Evolutionary conservation across 1,284 basidiomycete genomes (phyloP).

Genomic region (Fomitopsis palustris): DNA sequence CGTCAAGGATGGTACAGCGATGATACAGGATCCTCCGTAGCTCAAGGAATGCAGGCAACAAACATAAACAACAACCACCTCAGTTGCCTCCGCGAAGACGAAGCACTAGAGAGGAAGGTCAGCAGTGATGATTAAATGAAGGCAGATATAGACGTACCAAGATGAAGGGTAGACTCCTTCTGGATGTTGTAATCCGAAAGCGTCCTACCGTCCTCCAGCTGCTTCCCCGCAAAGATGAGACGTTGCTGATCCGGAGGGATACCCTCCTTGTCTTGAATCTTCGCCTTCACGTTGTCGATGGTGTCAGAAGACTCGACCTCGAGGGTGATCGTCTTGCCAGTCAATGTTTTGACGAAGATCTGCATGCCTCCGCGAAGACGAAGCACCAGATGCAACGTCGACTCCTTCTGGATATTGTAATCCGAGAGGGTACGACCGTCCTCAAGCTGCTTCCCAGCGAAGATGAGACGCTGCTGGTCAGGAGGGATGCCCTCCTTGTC

Average conservation of each 20-base stretch:
- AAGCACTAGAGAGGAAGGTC: conserved; percentile 52
- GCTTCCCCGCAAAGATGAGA: conserved; percentile 74
- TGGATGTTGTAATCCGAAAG: conserved; percentile 33
- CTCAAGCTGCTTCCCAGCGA: conserved; percentile 80
- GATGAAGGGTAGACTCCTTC: conserved; percentile 24
- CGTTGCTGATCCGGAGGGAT: conserved; percentile 72
- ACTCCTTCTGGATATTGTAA: conserved; percentile 78
- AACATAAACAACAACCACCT: conserved; percentile 7
- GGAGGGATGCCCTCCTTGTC: conserved; percentile 84
- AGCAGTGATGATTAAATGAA: not conserved
- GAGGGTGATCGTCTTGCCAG: conserved; percentile 77
- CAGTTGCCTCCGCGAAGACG: conserved; percentile 71
- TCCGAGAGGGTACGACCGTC: conserved; percentile 76
- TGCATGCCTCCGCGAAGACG: conserved; percentile 58
- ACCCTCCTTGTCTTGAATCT: conserved; percentile 76
- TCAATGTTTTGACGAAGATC: conserved; percentile 64
- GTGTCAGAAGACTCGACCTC: conserved; percentile 75
- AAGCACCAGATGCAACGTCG: conserved; percentile 55
- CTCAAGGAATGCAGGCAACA: not conserved
- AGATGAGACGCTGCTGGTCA: conserved; percentile 84
- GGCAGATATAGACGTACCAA: conserved; percentile 11
- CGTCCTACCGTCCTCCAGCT: conserved; percentile 64
- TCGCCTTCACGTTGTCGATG: conserved; percentile 68
- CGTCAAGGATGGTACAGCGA: conserved; percentile 1
- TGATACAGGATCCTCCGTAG: conserved; percentile 7